These are phyloP conservation scores for Daphne laureola DNA, from an alignment of 441 rosid genomes.

Conservation along the genomic window DNA sequence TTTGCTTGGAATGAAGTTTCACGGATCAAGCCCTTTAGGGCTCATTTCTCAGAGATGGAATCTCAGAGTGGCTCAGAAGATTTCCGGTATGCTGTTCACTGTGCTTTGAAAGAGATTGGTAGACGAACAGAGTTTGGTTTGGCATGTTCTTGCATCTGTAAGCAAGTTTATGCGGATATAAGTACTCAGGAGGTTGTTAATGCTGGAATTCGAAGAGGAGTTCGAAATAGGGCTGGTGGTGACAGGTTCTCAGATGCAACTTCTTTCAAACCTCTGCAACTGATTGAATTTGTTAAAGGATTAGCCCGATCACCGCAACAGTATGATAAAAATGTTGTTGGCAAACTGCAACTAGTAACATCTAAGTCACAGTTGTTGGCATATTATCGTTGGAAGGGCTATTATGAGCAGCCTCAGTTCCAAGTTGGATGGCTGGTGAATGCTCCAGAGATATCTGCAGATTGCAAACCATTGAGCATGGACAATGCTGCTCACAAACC, in stretches of 20 bases:
- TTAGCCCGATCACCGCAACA: constrained; percentile 35
- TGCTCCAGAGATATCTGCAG: constrained; percentile 31
- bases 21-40: constrained; percentile 52
- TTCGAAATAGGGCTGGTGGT: constrained; percentile 30
- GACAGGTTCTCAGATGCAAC: constrained; percentile 39
- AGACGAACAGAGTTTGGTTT: constrained; percentile 68
- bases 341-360: constrained; percentile 43
- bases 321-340: constrained; percentile 18
- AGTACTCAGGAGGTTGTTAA: constrained; percentile 47
- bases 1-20: constrained; percentile 73
- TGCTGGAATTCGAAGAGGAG: constrained; percentile 51
- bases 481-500: constrained; percentile 21
- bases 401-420: constrained; percentile 42
- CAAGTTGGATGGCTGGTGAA: constrained; percentile 36
- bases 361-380: constrained; percentile 52
- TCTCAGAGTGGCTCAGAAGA: constrained; percentile 45
- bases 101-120: constrained; percentile 68
- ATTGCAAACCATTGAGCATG: constrained; percentile 24
- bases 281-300: constrained; percentile 33
- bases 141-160: constrained; percentile 60
- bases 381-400: constrained; percentile 66
- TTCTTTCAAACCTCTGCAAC: constrained; percentile 47
- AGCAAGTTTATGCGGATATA: constrained; percentile 34
- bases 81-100: constrained; percentile 52
- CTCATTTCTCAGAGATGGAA: constrained; percentile 50